Percentiles rank a stretch among this genome's conserved stretches.
Evolutionary conservation across 208 protist species (phyloP).

Genomic region (Leishmania tropica): DNA sequence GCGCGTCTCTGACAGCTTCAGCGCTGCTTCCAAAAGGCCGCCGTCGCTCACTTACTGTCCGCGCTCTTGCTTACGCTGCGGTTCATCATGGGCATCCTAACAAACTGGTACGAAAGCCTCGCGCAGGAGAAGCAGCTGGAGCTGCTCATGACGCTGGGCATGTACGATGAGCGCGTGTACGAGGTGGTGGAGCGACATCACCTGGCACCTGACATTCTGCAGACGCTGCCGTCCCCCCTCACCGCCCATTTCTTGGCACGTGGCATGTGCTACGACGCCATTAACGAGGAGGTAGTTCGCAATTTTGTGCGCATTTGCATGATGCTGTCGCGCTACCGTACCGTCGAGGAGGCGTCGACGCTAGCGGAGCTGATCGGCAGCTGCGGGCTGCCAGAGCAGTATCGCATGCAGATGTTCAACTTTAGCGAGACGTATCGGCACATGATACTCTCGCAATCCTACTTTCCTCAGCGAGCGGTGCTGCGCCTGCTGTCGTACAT

Average conservation of each 20-base stretch:
- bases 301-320: conserved; percentile 87
- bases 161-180: conserved; percentile 92
- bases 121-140: conserved; percentile 62
- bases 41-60: background rate
- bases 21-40: background rate
- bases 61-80: background rate
- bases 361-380: conserved; percentile 84
- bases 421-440: conserved; percentile 89
- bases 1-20: background rate
- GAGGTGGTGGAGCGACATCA: conserved; percentile 80
- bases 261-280: conserved; percentile 82
- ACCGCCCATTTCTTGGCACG: conserved; percentile 76
- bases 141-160: conserved; percentile 56
- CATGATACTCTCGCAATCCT: conserved; percentile 87
- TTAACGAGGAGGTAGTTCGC: conserved; percentile 77
- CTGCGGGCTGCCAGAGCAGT: conserved; percentile 80
- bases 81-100: conserved; percentile 56
- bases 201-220: conserved; percentile 56
- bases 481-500: conserved; percentile 84
- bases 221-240: conserved; percentile 58
- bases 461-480: conserved; percentile 85
- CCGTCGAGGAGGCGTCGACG: conserved; percentile 69
- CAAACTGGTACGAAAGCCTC: conserved; percentile 70
- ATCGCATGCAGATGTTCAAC: conserved; percentile 88
- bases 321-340: conserved; percentile 78